phyloP scores from a whole-genome alignment of 176 grass and related monocot species.

The Aegilops longissima region DNA sequence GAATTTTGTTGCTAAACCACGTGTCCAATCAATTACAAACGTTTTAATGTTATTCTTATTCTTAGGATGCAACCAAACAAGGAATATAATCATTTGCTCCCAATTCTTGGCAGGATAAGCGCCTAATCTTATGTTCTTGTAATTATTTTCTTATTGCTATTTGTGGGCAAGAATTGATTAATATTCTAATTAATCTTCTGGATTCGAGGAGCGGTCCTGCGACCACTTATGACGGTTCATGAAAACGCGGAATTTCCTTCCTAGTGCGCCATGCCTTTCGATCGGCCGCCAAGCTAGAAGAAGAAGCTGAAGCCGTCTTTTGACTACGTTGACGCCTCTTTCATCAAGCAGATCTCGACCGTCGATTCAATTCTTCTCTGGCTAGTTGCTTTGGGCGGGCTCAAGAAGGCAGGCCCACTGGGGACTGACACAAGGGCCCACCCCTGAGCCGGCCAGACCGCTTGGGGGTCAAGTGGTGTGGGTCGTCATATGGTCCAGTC shows the following conservation, averaged over 20 bases:
- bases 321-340: not conserved
- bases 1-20: too few relatives aligned
- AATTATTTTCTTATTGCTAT: too few relatives aligned
- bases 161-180: too few relatives aligned
- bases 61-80: too few relatives aligned
- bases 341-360: not conserved
- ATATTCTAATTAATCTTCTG: not conserved
- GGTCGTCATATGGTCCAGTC: not conserved
- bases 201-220: not conserved
- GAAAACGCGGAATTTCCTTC: not conserved
- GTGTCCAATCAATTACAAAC: too few relatives aligned
- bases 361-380: not conserved
- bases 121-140: too few relatives aligned
- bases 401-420: not conserved
- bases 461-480: not conserved
- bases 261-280: not conserved
- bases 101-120: too few relatives aligned
- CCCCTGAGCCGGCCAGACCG: not conserved
- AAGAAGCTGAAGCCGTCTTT: not conserved
- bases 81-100: too few relatives aligned
- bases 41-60: too few relatives aligned
- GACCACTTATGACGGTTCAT: not conserved
- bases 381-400: not conserved
- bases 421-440: not conserved
- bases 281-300: slow-evolving; percentile 18